Evolutionary conservation across 2,329 filamentous ascomycete genomes (phyloP).

Genomic region (Arthroderma sp.): DNA sequence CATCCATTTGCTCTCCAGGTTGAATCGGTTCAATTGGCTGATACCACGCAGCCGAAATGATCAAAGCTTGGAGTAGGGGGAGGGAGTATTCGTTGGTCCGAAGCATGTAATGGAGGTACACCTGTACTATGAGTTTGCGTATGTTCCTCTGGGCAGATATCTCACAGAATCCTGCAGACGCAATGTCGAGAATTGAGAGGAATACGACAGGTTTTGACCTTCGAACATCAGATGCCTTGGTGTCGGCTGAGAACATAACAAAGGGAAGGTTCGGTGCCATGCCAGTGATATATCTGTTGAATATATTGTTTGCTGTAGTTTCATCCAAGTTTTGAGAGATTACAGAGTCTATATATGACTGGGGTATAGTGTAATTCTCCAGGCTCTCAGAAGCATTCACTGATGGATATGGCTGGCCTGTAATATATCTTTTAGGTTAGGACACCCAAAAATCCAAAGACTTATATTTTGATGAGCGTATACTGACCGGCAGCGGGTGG

Average conservation of each 20-base stretch:
- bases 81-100: not conserved
- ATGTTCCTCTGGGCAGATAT: not conserved
- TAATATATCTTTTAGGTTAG: too few relatives aligned
- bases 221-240: not conserved
- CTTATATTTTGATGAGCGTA: not conserved
- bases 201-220: not conserved
- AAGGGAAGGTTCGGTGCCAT: not conserved
- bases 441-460: too few relatives aligned
- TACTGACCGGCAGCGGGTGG: not conserved
- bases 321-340: not conserved
- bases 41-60: conserved; percentile 1
- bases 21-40: not conserved
- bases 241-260: not conserved
- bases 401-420: not conserved
- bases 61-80: not conserved
- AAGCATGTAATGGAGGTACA: conserved; percentile 4
- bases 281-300: not conserved
- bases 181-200: not conserved
- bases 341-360: not conserved
- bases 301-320: not conserved
- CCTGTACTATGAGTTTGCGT: not conserved
- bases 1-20: conserved; percentile 4
- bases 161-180: not conserved
- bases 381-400: not conserved
- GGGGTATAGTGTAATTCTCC: not conserved